Conservation (phyloP, 1,284 basidiomycete genomes). For the Fomitopsis schrenkii region DNA sequence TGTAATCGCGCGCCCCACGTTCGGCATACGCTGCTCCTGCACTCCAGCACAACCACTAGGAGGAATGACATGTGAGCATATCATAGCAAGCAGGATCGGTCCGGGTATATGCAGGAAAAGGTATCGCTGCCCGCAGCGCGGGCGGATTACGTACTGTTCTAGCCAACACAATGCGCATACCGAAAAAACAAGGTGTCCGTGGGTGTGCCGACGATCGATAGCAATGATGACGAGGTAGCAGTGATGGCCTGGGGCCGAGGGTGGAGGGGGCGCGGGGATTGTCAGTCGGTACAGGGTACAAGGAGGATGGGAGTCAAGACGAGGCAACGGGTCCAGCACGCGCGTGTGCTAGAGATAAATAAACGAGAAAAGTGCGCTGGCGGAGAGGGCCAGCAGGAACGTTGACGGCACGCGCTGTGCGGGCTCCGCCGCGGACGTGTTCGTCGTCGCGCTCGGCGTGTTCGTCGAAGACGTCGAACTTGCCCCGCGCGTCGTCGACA, state of each 20-base stretch:
- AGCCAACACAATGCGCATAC: background rate
- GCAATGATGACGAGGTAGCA: background rate
- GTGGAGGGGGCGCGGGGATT: background rate
- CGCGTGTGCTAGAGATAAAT: background rate
- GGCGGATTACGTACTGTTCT: background rate
- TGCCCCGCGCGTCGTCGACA: background rate
- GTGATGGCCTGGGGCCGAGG: background rate
- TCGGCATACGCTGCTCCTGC: too few relatives aligned
- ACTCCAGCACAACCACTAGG: too few relatives aligned
- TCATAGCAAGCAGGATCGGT: background rate
- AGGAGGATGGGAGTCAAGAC: background rate
- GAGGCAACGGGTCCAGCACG: background rate
- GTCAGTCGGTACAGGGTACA: background rate
- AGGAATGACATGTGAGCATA: background rate
- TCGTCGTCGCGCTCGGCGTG: background rate
- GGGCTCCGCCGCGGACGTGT: background rate
- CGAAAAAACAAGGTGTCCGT: background rate
- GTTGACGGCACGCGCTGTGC: background rate
- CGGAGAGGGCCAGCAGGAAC: background rate
- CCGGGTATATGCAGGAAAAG: background rate
- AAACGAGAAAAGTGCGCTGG: background rate
- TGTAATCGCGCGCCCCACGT: background rate
- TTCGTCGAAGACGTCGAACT: background rate
- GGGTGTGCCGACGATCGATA: background rate
- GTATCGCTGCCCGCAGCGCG: constrained; percentile 1